A percentile compares a stretch with the other conserved stretches of the same genome.
phyloP scores from a whole-genome alignment of 1,284 basidiomycete species.

The Ceratobasidium sp. region DNA sequence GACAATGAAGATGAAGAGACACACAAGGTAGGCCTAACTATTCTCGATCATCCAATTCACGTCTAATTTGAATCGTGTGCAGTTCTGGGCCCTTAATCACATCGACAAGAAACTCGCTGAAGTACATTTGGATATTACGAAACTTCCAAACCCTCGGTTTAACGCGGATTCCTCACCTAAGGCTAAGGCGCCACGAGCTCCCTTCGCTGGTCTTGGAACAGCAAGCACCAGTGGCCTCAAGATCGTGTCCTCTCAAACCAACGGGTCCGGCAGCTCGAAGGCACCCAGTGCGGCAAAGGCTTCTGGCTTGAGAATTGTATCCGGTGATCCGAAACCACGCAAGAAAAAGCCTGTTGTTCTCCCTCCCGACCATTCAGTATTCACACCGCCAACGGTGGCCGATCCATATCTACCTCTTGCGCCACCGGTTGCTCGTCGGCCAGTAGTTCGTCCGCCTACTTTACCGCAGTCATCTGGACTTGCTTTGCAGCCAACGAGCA shows the following conservation, averaged over 20 bases:
- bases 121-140: slow-evolving; percentile 1
- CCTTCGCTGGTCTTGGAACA: background rate
- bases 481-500: background rate
- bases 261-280: background rate
- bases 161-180: background rate
- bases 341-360: slow-evolving; percentile 9
- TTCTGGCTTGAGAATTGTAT: too few relatives aligned
- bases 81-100: slow-evolving; percentile 34
- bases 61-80: background rate
- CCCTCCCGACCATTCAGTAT: background rate
- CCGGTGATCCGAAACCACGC: slow-evolving; percentile 15
- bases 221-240: background rate
- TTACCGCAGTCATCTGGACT: background rate
- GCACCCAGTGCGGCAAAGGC: background rate
- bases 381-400: background rate
- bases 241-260: background rate
- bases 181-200: background rate
- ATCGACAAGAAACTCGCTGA: slow-evolving; percentile 32
- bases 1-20: slow-evolving; percentile 23
- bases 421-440: background rate
- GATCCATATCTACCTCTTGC: background rate
- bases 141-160: background rate
- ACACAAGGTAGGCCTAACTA: slow-evolving; percentile 23
- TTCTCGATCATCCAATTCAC: background rate
- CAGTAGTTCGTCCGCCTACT: background rate